Percentiles rank a stretch among this genome's conserved stretches.
Conservation (phyloP, 306 rosid genomes). For the Citrullus mucosospermus region DNA sequence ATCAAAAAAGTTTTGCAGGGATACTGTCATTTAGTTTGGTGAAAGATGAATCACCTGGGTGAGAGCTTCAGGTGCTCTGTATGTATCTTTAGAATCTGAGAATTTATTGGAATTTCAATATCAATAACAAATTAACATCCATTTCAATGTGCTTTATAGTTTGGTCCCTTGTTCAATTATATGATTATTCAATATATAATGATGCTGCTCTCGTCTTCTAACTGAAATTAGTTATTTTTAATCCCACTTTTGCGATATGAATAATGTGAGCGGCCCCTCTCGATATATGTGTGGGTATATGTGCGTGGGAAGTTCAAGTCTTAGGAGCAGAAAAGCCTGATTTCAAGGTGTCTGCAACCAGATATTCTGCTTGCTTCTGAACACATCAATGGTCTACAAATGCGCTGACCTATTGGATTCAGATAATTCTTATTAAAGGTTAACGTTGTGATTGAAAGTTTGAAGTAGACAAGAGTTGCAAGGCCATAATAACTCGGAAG, state of each 20-base stretch:
- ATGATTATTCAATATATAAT: neutral
- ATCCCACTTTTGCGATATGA: neutral
- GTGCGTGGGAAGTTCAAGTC: neutral
- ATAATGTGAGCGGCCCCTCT: neutral
- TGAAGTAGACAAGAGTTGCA: neutral
- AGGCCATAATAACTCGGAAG: neutral
- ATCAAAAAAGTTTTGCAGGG: constrained; percentile 61
- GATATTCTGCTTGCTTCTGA: neutral
- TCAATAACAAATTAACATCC: constrained; percentile 82
- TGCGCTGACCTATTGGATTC: neutral
- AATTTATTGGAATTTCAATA: constrained; percentile 81
- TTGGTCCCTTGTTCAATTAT: neutral
- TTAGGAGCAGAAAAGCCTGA: neutral
- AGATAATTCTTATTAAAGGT: neutral
- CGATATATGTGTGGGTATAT: neutral
- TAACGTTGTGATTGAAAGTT: neutral
- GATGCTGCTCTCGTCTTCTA: neutral
- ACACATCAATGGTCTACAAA: neutral
- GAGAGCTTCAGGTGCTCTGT: constrained; percentile 79
- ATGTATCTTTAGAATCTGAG: constrained; percentile 74
- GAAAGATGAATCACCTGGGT: constrained; percentile 50
- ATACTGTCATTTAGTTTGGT: constrained; percentile 54
- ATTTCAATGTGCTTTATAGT: constrained; percentile 24
- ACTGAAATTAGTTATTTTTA: neutral
- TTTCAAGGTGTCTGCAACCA: neutral